phyloP scores from a whole-genome alignment of 202 grass and related monocot genomes.

The Carex sylvatica region DNA sequence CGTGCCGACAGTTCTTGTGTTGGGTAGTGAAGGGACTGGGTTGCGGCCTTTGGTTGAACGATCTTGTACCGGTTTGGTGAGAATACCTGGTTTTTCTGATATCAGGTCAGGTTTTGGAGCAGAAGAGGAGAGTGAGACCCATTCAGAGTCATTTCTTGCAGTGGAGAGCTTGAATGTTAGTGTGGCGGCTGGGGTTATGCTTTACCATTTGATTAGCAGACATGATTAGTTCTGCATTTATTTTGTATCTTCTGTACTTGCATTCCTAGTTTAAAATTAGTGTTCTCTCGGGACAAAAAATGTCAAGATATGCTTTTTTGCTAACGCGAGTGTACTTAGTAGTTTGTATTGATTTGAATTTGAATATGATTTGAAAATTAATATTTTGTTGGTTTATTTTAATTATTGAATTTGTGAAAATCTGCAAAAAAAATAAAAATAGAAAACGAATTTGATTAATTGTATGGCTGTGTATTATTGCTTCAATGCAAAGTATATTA shows the following conservation, averaged over 20 bases:
- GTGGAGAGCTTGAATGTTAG: conserved; percentile 99
- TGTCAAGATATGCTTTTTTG: background rate
- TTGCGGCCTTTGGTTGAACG: conserved; percentile 77
- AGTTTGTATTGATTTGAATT: background rate
- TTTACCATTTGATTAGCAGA: conserved; percentile 71
- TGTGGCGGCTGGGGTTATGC: conserved; percentile 89
- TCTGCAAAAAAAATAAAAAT: background rate
- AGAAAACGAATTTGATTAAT: background rate
- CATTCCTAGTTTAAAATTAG: background rate
- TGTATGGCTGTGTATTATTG: background rate
- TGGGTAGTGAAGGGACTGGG: conserved; percentile 92
- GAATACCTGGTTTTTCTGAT: conserved; percentile 61
- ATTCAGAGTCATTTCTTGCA: conserved; percentile 60
- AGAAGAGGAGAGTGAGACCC: conserved; percentile 43
- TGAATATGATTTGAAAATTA: background rate
- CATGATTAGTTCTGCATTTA: conserved; percentile 10
- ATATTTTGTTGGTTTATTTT: background rate
- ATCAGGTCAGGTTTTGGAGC: conserved; percentile 38
- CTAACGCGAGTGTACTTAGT: background rate
- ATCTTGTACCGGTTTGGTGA: conserved; percentile 78
- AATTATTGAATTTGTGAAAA: background rate
- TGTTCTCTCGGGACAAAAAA: background rate
- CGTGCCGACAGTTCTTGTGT: conserved; percentile 75
- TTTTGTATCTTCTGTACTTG: background rate
- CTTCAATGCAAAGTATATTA: background rate